Evolutionary conservation across 1,139 yeast genomes (phyloP), one percentile per base, ranked within the genome.

Genomic region (Debaryomycetaceae sp.): DNA sequence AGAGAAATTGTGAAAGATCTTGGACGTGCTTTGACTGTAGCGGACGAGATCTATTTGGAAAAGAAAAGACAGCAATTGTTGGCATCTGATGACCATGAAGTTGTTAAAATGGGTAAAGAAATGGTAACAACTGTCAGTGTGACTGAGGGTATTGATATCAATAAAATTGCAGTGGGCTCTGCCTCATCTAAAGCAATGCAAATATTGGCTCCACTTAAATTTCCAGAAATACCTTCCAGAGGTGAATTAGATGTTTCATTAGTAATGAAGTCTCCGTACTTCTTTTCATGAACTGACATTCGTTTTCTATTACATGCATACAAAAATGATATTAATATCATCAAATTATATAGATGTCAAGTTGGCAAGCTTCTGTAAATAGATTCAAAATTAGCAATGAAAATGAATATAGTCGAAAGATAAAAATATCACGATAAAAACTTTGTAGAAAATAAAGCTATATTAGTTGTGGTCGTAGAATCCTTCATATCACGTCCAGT

Each of bases 161-260:
- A 60, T 40, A 49, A 45, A 34, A 49, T 51, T 34, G 52, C 56
- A 30, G 56, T 65, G 17, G 50, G 60, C 22, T 55, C 61, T 4
- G 47, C 56, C 9, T 46, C 59, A n/a, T 46, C 57, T 22, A 64
- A 59, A 37, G 55, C 63, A 1, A 51, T 58, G 42, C 70, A 63
- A 46, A 56, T 71, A 4, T 59, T 73, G 44, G 81, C 79, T 7
- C 96, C 95, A 15, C 68, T 91, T 48, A 65, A 61, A 38, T 73
- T 91, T 51, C 95, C 96, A 0, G 74, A 71, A 0, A 78, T 89
- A 33, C 98, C 98, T 11, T 67, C 75, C 39, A 85, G 79, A 61
- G 98, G 97, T 35, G 82, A 81, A 26, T 87, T 91, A 55, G 95
- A 91, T 56, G 95, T 92, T 33, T 65, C 70, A 35, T 77, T 76